Percentiles rank a stretch among this genome's conserved stretches.
Conservation (phyloP, 2,329 filamentous ascomycete species). For the Colletotrichum shisoi region DNA sequence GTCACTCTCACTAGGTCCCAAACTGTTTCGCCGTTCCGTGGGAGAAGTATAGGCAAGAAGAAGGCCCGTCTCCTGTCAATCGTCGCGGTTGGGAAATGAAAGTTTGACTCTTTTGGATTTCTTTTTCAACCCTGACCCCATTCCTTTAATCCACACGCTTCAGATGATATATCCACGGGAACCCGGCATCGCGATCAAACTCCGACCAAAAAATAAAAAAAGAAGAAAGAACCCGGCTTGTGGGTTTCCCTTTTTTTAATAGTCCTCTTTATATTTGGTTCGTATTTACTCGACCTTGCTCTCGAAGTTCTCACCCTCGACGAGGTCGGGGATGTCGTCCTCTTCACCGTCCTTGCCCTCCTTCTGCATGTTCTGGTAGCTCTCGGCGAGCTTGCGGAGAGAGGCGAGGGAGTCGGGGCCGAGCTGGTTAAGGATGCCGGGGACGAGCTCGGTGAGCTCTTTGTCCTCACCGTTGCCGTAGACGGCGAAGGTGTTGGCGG, state of each 20-base stretch:
- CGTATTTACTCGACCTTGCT: constrained; percentile 85
- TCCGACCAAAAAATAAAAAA: constrained; percentile 9
- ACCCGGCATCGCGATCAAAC: constrained; percentile 15
- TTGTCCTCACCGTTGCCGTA: constrained; percentile 99
- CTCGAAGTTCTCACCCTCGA: constrained; percentile 98
- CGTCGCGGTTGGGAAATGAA: constrained; percentile 11
- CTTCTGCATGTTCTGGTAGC: constrained; percentile 99
- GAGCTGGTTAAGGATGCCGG: constrained; percentile 99
- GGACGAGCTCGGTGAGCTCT: constrained; percentile 98
- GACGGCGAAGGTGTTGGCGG: constrained; percentile 99
- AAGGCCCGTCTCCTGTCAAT: constrained; percentile 9
- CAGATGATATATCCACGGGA: constrained; percentile 20
- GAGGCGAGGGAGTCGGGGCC: constrained; percentile 97
- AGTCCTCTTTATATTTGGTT: constrained; percentile 12
- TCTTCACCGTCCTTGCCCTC: constrained; percentile 80
- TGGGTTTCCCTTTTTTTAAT: constrained; percentile 15
- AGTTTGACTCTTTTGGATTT: constrained; percentile 12
- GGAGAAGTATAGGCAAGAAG: not conserved
- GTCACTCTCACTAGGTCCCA: not conserved
- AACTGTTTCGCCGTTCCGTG: not conserved
- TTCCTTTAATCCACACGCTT: constrained; percentile 21
- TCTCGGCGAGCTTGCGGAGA: constrained; percentile 97
- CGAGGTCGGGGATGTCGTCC: constrained; percentile 96
- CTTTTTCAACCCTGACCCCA: constrained; percentile 7
- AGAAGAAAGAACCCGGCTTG: constrained; percentile 10